Percentiles rank a stretch among this genome's conserved stretches.
Conservation (phyloP, 2,329 filamentous ascomycete genomes). For the Thielaviopsis cerberus region DNA sequence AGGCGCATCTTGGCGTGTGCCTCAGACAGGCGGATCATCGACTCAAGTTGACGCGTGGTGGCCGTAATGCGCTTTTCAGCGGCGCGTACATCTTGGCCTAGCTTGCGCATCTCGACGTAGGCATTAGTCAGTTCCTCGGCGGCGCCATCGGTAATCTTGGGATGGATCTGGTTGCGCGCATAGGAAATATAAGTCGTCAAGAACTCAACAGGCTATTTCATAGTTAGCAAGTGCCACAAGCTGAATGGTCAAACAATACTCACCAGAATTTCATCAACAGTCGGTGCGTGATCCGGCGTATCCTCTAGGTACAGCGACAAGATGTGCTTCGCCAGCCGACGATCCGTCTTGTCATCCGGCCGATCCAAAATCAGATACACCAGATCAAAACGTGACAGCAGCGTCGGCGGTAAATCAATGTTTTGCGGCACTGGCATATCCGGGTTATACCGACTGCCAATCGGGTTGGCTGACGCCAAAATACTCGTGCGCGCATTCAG, state of each 20-base stretch:
- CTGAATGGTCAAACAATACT: constrained; percentile 22
- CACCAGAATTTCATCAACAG: constrained; percentile 61
- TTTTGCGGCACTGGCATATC: constrained; percentile 93
- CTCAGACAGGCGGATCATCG: constrained; percentile 92
- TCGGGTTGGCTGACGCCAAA: constrained; percentile 90
- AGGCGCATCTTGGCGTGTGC: constrained; percentile 97
- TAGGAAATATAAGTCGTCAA: constrained; percentile 95
- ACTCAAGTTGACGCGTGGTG: constrained; percentile 88
- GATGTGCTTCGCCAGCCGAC: constrained; percentile 75
- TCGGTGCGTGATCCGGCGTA: constrained; percentile 63
- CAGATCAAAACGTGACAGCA: constrained; percentile 88
- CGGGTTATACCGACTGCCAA: constrained; percentile 93
- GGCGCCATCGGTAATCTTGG: constrained; percentile 59
- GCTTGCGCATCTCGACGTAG: constrained; percentile 87
- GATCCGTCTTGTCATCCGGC: constrained; percentile 76
- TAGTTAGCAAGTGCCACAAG: constrained; percentile 4
- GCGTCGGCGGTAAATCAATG: constrained; percentile 86
- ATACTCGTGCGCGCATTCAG: constrained; percentile 91
- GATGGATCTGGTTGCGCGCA: constrained; percentile 70
- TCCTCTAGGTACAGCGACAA: constrained; percentile 96
- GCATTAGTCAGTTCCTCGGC: constrained; percentile 67
- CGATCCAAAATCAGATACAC: constrained; percentile 93
- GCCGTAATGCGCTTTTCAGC: constrained; percentile 93
- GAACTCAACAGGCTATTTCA: constrained; percentile 65
- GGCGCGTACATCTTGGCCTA: constrained; percentile 71